Percentiles rank a stretch among this genome's conserved stretches.
Evolutionary conservation across 1,284 basidiomycete species (phyloP).

Genomic region (Dichomitus squalens): DNA sequence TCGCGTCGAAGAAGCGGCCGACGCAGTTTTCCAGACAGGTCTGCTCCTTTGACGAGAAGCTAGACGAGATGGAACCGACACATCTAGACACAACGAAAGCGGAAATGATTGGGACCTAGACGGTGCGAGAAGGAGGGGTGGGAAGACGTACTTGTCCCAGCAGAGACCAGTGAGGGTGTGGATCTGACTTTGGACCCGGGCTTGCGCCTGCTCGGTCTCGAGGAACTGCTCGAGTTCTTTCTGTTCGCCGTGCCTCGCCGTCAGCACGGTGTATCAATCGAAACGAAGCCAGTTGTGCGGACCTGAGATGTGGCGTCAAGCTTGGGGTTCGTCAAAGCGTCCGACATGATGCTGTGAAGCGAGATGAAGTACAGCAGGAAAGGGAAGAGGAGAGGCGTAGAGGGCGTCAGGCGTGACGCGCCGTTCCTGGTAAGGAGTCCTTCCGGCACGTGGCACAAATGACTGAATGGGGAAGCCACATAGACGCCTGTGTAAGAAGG

Average conservation of each 20-base stretch:
- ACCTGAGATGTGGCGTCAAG: slow-evolving; percentile 10
- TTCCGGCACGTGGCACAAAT: slow-evolving; percentile 10
- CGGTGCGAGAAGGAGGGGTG: slow-evolving; percentile 19
- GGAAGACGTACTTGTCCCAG: slow-evolving; percentile 82
- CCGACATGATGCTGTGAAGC: slow-evolving; percentile 6
- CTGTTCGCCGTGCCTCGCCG: slow-evolving; percentile 41
- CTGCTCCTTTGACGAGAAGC: slow-evolving; percentile 83
- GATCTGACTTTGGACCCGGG: slow-evolving; percentile 72
- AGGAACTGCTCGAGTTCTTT: slow-evolving; percentile 86
- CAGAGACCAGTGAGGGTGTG: slow-evolving; percentile 77
- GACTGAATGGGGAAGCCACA: slow-evolving; percentile 8
- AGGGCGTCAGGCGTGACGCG: neutral
- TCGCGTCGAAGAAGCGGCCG: slow-evolving; percentile 93
- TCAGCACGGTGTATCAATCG: neutral
- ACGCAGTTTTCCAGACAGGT: slow-evolving; percentile 91
- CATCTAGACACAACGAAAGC: slow-evolving; percentile 15
- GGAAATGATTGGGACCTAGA: slow-evolving; percentile 17
- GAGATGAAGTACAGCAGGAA: neutral
- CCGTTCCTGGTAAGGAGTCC: slow-evolving; percentile 8
- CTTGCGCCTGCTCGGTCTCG: slow-evolving; percentile 87
- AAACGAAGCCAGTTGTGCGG: neutral
- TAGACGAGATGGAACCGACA: slow-evolving; percentile 24
- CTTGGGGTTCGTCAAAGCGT: slow-evolving; percentile 1
- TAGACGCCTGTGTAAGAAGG: slow-evolving; percentile 21
- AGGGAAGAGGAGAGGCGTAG: neutral